Conservation (phyloP, 805 yeast species). For the Saturnispora ahearnii region DNA sequence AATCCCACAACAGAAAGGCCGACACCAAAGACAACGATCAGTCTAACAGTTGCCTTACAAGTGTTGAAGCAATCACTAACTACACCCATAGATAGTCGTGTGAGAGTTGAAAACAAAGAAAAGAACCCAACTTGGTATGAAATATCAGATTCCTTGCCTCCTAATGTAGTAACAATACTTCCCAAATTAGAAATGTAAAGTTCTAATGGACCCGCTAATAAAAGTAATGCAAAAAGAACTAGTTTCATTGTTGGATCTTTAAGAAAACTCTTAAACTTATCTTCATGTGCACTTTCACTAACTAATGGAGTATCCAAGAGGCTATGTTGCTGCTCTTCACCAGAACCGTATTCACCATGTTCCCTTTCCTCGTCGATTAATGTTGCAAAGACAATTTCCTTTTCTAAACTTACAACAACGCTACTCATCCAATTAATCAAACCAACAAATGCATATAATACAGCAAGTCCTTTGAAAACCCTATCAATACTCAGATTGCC, state of each 20-base stretch:
- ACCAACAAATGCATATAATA: conserved; percentile 48
- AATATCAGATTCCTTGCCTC: conserved; percentile 15
- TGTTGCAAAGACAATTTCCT: conserved; percentile 34
- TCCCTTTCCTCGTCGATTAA: conserved; percentile 14
- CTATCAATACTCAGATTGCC: conserved; percentile 35
- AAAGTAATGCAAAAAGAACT: conserved; percentile 51
- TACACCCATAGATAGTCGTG: conserved; percentile 59
- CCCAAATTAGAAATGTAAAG: conserved; percentile 80
- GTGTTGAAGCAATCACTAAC: conserved; percentile 46
- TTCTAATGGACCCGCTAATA: conserved; percentile 77
- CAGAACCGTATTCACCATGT: not conserved
- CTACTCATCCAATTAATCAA: conserved; percentile 54
- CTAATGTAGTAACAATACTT: conserved; percentile 39
- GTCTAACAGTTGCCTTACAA: conserved; percentile 7
- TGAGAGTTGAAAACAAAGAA: conserved; percentile 55
- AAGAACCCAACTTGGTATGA: conserved; percentile 49
- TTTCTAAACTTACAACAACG: conserved; percentile 52
- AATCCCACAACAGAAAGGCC: conserved; percentile 10
- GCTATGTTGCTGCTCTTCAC: conserved; percentile 3
- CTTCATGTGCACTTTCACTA: conserved; percentile 13
- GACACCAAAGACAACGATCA: conserved; percentile 10
- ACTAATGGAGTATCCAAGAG: conserved; percentile 7
- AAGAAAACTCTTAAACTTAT: conserved; percentile 27
- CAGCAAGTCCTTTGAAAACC: conserved; percentile 45
- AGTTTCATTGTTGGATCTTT: conserved; percentile 54